Conservation (phyloP, 495 filamentous ascomycete species). For the Tuber borchii region DNA sequence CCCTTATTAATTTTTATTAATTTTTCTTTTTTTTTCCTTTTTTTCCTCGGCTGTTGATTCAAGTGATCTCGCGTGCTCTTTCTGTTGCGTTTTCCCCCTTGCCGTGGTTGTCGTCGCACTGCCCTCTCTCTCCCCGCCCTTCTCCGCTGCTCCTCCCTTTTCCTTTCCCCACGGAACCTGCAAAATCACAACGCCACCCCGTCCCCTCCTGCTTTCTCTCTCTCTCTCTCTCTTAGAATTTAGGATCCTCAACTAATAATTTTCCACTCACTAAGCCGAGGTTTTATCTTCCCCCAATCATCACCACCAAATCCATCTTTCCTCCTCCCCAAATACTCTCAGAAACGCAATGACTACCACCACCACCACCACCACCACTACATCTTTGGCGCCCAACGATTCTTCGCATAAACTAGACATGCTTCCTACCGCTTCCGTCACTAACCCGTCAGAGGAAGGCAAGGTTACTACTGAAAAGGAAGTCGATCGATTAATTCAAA, state of each 20-base stretch:
- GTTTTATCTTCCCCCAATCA: conserved; percentile 14
- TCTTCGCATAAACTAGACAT: conserved; percentile 8
- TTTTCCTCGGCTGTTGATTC: neutral
- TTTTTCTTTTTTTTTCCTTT: neutral
- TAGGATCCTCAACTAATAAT: conserved; percentile 14
- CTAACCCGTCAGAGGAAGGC: conserved; percentile 1
- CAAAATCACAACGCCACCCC: neutral
- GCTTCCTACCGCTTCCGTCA: conserved; percentile 15
- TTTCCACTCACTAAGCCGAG: conserved; percentile 13
- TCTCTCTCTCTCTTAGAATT: neutral
- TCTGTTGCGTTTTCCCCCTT: neutral
- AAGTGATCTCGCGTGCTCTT: neutral
- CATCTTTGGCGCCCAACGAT: conserved; percentile 5
- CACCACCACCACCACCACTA: conserved; percentile 6
- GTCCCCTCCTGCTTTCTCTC: too few species aligned
- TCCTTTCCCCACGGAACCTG: neutral
- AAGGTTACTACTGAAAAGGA: conserved; percentile 20
- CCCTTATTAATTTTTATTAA: neutral
- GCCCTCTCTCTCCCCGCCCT: neutral
- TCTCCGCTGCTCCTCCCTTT: neutral
- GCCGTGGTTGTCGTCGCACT: neutral
- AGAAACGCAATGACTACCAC: conserved; percentile 19
- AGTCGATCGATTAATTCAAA: conserved; percentile 44
- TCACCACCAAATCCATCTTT: conserved; percentile 12
- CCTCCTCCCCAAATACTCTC: conserved; percentile 2